Evolutionary conservation across 331 rosid genomes (phyloP).

Genomic region (Rhamnella rubrinervis): DNA sequence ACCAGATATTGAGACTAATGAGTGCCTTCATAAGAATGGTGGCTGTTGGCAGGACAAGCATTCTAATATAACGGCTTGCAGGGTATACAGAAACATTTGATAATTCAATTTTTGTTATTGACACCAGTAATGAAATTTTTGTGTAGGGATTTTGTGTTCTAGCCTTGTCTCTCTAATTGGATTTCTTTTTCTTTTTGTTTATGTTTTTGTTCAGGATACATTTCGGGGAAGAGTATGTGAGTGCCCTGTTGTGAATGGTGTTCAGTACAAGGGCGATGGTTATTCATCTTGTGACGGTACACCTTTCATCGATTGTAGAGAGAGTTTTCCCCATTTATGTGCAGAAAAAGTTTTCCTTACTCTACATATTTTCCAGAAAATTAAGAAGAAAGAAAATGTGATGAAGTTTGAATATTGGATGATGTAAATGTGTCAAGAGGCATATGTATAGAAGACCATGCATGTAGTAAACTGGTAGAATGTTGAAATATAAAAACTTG

Average conservation of each 20-base stretch:
- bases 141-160: neutral
- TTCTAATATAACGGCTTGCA: constrained; percentile 79
- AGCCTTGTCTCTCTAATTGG: neutral
- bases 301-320: constrained; percentile 3
- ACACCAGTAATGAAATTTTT: neutral
- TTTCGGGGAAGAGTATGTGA: constrained; percentile 95
- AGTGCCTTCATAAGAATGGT: constrained; percentile 78
- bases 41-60: constrained; percentile 74
- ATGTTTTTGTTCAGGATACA: constrained; percentile 63
- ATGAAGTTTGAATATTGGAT: too few species aligned
- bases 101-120: constrained; percentile 5
- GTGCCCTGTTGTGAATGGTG: constrained; percentile 80
- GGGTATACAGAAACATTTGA: constrained; percentile 40
- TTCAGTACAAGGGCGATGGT: constrained; percentile 88
- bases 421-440: too few species aligned
- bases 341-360: neutral
- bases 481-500: too few species aligned
- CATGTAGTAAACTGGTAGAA: too few species aligned
- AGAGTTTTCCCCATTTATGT: neutral
- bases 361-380: too few species aligned
- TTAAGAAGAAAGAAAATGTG: too few species aligned
- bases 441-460: too few species aligned
- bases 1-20: constrained; percentile 79
- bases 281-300: constrained; percentile 75
- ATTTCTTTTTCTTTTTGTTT: neutral